Conservation (phyloP, 176 grass and related monocot species). For the Olyra latifolia region DNA sequence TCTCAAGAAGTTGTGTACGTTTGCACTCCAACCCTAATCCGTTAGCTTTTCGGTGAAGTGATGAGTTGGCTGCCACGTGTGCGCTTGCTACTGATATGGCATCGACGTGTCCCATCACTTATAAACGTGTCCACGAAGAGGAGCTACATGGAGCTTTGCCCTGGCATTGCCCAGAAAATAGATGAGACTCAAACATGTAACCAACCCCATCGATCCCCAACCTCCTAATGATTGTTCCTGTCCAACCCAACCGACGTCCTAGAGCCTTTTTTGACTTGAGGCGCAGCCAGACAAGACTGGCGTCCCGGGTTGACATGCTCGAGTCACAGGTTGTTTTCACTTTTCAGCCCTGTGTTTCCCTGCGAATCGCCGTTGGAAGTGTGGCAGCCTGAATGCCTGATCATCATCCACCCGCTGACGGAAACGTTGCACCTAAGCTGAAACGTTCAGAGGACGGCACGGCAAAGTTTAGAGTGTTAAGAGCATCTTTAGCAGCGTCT, state of each 20-base stretch:
- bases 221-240: not conserved
- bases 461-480: not conserved
- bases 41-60: too few species aligned
- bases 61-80: too few species aligned
- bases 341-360: not conserved
- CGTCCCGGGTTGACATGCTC: not conserved
- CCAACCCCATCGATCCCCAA: too few species aligned
- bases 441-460: slow-evolving; percentile 1
- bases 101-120: too few species aligned
- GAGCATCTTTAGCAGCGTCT: too few species aligned
- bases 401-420: not conserved
- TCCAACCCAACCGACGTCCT: not conserved
- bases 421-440: not conserved
- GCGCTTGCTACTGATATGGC: too few species aligned
- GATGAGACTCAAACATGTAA: not conserved
- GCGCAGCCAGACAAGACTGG: not conserved
- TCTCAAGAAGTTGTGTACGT: too few species aligned
- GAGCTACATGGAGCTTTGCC: not conserved
- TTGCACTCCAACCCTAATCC: too few species aligned
- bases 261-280: not conserved
- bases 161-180: not conserved
- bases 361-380: not conserved
- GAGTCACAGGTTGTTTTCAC: not conserved
- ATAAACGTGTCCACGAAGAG: too few species aligned
- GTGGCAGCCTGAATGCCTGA: not conserved